Conservation (phyloP, 1,284 basidiomycete genomes). For the Cutaneotrichosporon cutaneum region DNA sequence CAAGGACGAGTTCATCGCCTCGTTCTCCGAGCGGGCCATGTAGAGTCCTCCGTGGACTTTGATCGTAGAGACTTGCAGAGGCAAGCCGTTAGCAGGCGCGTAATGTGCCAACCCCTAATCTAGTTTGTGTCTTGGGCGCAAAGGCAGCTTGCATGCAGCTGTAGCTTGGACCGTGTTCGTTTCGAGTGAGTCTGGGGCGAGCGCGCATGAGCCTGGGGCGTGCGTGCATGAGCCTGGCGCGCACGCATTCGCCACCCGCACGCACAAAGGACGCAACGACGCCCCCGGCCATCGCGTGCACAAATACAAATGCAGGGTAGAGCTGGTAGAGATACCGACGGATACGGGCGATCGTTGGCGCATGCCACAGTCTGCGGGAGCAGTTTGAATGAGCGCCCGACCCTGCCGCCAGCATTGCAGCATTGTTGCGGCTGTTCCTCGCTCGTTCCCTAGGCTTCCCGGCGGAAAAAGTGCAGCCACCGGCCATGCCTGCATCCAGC, state of each 20-base stretch:
- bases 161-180: neutral
- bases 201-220: too few relatives aligned
- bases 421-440: neutral
- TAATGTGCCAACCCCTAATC: slow-evolving; percentile 10
- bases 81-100: neutral
- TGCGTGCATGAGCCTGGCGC: too few relatives aligned
- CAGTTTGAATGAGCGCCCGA: neutral
- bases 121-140: slow-evolving; percentile 9
- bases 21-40: slow-evolving; percentile 56
- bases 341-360: neutral
- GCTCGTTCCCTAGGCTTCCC: too few relatives aligned
- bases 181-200: too few relatives aligned
- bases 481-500: too few relatives aligned
- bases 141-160: slow-evolving; percentile 1
- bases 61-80: neutral
- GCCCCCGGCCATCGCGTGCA: neutral
- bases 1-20: slow-evolving; percentile 82
- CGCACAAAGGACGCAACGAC: neutral
- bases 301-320: neutral
- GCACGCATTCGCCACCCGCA: too few relatives aligned
- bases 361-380: neutral
- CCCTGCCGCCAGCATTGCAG: too few relatives aligned
- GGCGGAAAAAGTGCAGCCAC: too few relatives aligned
- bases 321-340: neutral
- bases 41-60: too few relatives aligned